A percentile compares a stretch with the other conserved stretches of the same genome.
Evolutionary conservation across 176 grass and related monocot genomes (phyloP).

Genomic region (Zoysia japonica): DNA sequence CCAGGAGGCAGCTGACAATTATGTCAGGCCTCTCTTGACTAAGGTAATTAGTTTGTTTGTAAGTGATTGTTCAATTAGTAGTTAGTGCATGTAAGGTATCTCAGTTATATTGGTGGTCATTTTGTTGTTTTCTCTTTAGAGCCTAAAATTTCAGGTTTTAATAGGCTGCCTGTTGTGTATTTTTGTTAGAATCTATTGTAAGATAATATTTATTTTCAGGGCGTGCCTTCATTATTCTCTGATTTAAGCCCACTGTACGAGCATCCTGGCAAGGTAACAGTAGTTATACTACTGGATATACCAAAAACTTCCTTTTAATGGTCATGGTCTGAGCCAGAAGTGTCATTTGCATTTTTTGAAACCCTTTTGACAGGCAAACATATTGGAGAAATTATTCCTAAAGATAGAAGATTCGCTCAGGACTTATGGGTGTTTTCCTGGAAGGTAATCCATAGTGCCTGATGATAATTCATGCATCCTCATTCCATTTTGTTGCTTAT

Average conservation of each 20-base stretch:
- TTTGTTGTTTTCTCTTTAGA: background rate
- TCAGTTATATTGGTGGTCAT: background rate
- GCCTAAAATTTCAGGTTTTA: background rate
- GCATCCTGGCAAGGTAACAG: constrained; percentile 83
- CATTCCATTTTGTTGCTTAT: constrained; percentile 3
- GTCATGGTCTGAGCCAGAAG: constrained; percentile 1
- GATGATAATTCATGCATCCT: background rate
- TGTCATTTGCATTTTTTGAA: constrained; percentile 22
- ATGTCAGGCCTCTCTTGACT: constrained; percentile 88
- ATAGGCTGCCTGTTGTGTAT: background rate
- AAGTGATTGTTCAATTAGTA: background rate
- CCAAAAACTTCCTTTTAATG: constrained; percentile 18
- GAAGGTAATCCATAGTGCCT: constrained; percentile 68
- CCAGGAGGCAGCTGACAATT: constrained; percentile 80
- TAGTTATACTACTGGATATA: constrained; percentile 1
- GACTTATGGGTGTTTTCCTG: constrained; percentile 82
- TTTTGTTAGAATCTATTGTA: constrained; percentile 26
- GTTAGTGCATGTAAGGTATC: background rate
- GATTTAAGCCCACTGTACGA: constrained; percentile 92
- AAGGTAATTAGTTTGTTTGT: constrained; percentile 61
- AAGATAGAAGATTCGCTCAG: constrained; percentile 80
- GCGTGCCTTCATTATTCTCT: constrained; percentile 93
- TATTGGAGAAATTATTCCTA: constrained; percentile 94
- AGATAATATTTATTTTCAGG: constrained; percentile 49
- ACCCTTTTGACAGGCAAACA: constrained; percentile 60